Evolutionary conservation across 768 basidiomycete species (phyloP), one percentile per base, ranked within the genome.

Genomic region (Agaricus sinodeliciosus): DNA sequence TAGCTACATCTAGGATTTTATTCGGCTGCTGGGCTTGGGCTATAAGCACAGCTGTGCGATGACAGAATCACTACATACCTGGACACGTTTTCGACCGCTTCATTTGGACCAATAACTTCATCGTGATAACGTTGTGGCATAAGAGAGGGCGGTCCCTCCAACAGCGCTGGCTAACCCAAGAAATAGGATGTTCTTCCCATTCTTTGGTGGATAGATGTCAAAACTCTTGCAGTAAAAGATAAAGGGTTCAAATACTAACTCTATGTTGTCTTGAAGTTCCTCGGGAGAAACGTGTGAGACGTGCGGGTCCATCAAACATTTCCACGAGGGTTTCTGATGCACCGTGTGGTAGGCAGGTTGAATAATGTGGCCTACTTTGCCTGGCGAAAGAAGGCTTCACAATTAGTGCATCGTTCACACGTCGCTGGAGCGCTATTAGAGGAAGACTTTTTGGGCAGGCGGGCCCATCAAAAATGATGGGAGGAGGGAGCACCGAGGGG

Each of bases 391-490:
- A 18, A 54, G 61, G 44, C 4, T 31, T 37, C 9, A 43, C 19
- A 35, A 43, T 60, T 27, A 45, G 59, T 49, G 12, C 59, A 54
- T 44, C 58, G 43, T 45, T 61, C 49, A 65, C 51, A 16, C 62
- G 63, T 36, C 59, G 57, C 28, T 62, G 59, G 42, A 59, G 56
- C 8, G 61, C 61, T 6, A 67, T 7, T 31, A 31, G 50, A 4
- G 61, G 50, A 8, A 56, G 56, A 41, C 64, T 64, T 36, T 69
- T 63, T 12, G 68, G 67, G 26, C 60, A 60, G 9, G 77, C 75
- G 4, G 79, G 79, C 3, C 78, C 79, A 49, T 79, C 78, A 52
- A 77, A 77, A 15, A 72, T 57, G 51, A 74, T 61, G 7, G 77
- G 74, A 44, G 74, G 62, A 37, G 78, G 76, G 27, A 78, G 69